These are phyloP conservation scores for Catunica adiposa DNA, from an alignment of 2,329 filamentous ascomycete species.

Conservation along the genomic window DNA sequence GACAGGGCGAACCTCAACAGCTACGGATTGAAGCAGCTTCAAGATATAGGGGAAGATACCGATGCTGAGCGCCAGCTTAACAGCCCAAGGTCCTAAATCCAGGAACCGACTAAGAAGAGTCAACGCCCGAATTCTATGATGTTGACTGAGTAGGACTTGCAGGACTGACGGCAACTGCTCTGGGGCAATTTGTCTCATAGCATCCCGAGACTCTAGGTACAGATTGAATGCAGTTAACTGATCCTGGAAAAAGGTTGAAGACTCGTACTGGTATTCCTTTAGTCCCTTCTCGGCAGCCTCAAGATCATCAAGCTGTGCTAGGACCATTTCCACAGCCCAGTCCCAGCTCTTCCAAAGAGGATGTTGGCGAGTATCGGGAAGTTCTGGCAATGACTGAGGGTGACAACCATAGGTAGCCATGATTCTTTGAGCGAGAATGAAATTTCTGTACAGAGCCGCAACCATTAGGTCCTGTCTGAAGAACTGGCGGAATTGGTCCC, in stretches of 20 bases:
- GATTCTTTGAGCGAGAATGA: slow-evolving; percentile 80
- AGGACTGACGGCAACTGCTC: slow-evolving; percentile 93
- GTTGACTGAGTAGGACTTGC: slow-evolving; percentile 88
- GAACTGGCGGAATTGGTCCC: slow-evolving; percentile 85
- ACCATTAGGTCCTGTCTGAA: slow-evolving; percentile 98
- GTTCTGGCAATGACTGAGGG: slow-evolving; percentile 73
- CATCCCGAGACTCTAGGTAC: slow-evolving; percentile 67
- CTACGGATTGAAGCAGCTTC: slow-evolving; percentile 87
- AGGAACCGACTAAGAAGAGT: slow-evolving; percentile 87
- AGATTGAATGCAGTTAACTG: slow-evolving; percentile 95
- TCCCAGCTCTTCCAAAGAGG: slow-evolving; percentile 97
- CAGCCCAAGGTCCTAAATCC: slow-evolving; percentile 92
- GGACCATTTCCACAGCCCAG: slow-evolving; percentile 83
- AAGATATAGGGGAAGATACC: slow-evolving; percentile 98
- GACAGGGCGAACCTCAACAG: slow-evolving; percentile 84
- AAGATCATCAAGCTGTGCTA: slow-evolving; percentile 74
- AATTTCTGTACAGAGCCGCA: slow-evolving; percentile 92
- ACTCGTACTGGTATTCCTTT: slow-evolving; percentile 71
- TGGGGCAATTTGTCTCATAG: slow-evolving; percentile 69
- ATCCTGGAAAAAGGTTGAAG: slow-evolving; percentile 92
- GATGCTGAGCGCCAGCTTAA: slow-evolving; percentile 93
- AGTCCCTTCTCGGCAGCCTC: slow-evolving; percentile 27
- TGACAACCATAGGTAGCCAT: slow-evolving; percentile 96
- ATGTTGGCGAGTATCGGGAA: slow-evolving; percentile 92
- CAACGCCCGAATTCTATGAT: slow-evolving; percentile 77